Evolutionary conservation across 2,329 filamentous ascomycete species (phyloP).

Genomic region (Colletotrichum ledebouriae): DNA sequence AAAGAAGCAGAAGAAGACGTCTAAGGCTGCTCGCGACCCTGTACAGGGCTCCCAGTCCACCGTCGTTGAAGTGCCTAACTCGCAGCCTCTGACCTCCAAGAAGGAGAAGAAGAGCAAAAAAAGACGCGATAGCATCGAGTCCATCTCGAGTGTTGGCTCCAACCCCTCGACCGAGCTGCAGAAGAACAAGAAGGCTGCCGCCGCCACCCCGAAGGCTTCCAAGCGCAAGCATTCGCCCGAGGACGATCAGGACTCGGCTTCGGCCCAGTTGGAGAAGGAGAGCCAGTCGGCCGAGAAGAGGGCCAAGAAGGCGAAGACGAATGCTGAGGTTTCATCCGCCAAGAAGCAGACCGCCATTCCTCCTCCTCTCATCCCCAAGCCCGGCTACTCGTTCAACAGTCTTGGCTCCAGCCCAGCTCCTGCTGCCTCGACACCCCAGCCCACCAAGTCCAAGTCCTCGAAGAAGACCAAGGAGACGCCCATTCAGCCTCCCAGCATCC

Average conservation of each 20-base stretch:
- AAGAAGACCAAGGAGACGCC: conserved; percentile 52
- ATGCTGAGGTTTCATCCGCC: conserved; percentile 41
- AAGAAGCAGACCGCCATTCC: conserved; percentile 53
- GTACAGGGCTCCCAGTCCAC: conserved; percentile 27
- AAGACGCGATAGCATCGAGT: conserved; percentile 40
- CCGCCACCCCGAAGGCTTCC: conserved; percentile 33
- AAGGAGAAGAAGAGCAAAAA: conserved; percentile 54
- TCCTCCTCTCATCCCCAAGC: conserved; percentile 50
- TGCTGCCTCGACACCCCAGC: conserved; percentile 45
- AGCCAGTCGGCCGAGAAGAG: conserved; percentile 53
- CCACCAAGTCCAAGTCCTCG: conserved; percentile 46
- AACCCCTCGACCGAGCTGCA: conserved; percentile 13
- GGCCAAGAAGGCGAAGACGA: conserved; percentile 54
- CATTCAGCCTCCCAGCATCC: conserved; percentile 39
- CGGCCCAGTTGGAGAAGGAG: conserved; percentile 53
- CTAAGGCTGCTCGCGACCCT: conserved; percentile 37
- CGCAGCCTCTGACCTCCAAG: conserved; percentile 43
- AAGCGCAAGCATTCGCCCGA: conserved; percentile 46
- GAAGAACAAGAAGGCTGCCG: conserved; percentile 15
- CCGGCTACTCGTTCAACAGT: conserved; percentile 42
- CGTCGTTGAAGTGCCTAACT: conserved; percentile 35
- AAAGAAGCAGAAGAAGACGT: conserved; percentile 52
- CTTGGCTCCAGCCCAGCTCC: conserved; percentile 44
- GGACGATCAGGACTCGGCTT: conserved; percentile 53
- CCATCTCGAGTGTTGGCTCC: conserved; percentile 36